Conservation (phyloP, 2,329 filamentous ascomycete genomes). For the Orbilia brochopaga region DNA sequence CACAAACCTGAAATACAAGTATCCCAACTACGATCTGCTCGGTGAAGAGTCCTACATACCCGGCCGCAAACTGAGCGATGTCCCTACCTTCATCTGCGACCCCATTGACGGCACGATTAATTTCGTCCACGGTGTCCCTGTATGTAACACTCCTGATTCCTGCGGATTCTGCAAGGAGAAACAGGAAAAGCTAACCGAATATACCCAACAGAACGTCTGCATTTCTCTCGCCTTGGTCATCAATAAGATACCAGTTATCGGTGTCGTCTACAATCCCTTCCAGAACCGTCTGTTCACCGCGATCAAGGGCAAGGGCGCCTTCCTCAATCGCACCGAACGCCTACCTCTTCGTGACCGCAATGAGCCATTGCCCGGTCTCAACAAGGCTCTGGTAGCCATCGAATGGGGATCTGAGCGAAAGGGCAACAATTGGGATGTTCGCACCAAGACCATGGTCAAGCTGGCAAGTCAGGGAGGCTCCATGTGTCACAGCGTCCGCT, state of each 20-base stretch:
- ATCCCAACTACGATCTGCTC: constrained; percentile 69
- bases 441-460: constrained; percentile 69
- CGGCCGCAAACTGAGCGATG: constrained; percentile 67
- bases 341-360: constrained; percentile 60
- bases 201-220: constrained; percentile 64
- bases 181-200: constrained; percentile 20
- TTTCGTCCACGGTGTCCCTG: constrained; percentile 49
- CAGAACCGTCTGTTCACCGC: constrained; percentile 72
- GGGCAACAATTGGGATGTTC: constrained; percentile 74
- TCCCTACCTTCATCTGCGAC: constrained; percentile 79
- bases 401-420: constrained; percentile 76
- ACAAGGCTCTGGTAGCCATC: constrained; percentile 69
- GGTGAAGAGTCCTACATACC: constrained; percentile 79
- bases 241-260: constrained; percentile 68
- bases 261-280: constrained; percentile 82
- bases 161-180: constrained; percentile 4
- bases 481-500: constrained; percentile 78
- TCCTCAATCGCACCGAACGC: constrained; percentile 58
- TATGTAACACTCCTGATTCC: constrained; percentile 21
- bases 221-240: constrained; percentile 77
- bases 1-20: constrained; percentile 62
- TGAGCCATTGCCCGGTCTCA: constrained; percentile 67
- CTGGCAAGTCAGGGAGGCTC: constrained; percentile 70
- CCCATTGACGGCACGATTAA: constrained; percentile 71
- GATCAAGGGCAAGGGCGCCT: constrained; percentile 72